These are phyloP conservation scores for Aleurites moluccanus DNA, from an alignment of 441 rosid species.

Conservation along the genomic window DNA sequence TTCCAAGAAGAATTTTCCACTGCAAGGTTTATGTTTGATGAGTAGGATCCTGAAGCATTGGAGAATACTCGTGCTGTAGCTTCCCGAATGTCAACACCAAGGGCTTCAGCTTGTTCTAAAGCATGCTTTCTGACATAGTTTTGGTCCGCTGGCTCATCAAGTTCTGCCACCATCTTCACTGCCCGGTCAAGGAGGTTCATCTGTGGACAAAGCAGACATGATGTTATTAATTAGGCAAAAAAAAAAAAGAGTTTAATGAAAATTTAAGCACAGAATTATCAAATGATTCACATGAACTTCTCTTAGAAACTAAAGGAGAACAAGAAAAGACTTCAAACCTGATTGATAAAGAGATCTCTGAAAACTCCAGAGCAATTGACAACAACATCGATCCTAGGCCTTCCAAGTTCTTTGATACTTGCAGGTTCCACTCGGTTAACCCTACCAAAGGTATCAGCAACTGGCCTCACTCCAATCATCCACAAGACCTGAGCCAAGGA, in stretches of 20 bases:
- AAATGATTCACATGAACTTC: background rate
- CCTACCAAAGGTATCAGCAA: constrained; percentile 89
- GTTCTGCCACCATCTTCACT: constrained; percentile 96
- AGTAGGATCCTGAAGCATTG: constrained; percentile 91
- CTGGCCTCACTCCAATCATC: constrained; percentile 95
- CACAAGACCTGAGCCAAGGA: constrained; percentile 95
- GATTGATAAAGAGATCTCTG: constrained; percentile 97
- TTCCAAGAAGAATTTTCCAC: constrained; percentile 99
- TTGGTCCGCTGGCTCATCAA: constrained; percentile 84
- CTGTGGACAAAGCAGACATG: constrained; percentile 36
- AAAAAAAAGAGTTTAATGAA: too few species aligned
- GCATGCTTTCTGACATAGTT: constrained; percentile 95
- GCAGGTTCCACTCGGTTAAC: constrained; percentile 91
- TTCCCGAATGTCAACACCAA: constrained; percentile 78
- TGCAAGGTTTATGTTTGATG: constrained; percentile 86
- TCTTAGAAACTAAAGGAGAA: background rate
- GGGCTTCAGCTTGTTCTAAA: constrained; percentile 79
- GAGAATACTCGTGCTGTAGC: constrained; percentile 94
- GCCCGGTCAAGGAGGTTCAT: constrained; percentile 99
- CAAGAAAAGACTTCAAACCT: constrained; percentile 47
- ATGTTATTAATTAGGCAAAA: background rate
- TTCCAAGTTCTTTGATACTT: constrained; percentile 94
- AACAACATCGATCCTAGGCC: constrained; percentile 97
- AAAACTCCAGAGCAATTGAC: constrained; percentile 99
- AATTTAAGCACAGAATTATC: constrained; percentile 9